A percentile compares a stretch with the other conserved stretches of the same genome.
Conservation (phyloP, 345 rosid genomes). For the Euphorbia tirucalli region DNA sequence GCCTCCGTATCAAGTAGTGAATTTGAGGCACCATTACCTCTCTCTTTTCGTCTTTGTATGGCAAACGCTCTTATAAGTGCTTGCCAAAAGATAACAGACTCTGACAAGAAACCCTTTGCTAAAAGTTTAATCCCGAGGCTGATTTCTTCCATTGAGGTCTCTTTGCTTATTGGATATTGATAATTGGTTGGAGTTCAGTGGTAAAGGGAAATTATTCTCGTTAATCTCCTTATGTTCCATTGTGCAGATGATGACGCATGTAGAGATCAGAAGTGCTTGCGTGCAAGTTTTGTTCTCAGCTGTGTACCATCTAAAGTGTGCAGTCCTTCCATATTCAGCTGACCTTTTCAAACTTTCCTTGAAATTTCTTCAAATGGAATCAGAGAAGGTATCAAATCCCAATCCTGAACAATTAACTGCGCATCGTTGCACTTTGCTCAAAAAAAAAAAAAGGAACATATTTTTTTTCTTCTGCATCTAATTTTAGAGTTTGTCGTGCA, state of each 20-base stretch:
- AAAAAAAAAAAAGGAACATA: not conserved
- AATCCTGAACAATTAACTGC: conserved; percentile 1
- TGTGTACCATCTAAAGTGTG: conserved; percentile 77
- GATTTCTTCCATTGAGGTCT: conserved; percentile 58
- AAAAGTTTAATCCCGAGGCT: conserved; percentile 51
- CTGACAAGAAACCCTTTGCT: conserved; percentile 56
- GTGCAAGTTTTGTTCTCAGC: conserved; percentile 82
- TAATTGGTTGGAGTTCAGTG: not conserved
- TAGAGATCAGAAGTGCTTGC: conserved; percentile 72
- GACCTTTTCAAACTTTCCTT: conserved; percentile 68
- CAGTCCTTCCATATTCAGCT: conserved; percentile 61
- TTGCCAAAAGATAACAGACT: conserved; percentile 66
- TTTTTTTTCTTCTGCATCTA: no score
- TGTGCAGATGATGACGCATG: conserved; percentile 42
- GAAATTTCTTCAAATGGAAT: conserved; percentile 52
- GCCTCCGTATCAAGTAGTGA: conserved; percentile 19
- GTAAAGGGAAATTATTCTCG: not conserved
- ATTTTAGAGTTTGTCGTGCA: not conserved
- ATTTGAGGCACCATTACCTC: conserved; percentile 28
- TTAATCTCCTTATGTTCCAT: not conserved
- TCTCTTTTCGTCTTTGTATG: conserved; percentile 75
- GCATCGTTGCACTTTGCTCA: not conserved
- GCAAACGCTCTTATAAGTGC: conserved; percentile 84
- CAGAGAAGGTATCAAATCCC: conserved; percentile 57
- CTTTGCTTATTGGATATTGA: no score